These are phyloP conservation scores for Solanum neorickii DNA, from an alignment of 257 asterid genomes.

Conservation along the genomic window DNA sequence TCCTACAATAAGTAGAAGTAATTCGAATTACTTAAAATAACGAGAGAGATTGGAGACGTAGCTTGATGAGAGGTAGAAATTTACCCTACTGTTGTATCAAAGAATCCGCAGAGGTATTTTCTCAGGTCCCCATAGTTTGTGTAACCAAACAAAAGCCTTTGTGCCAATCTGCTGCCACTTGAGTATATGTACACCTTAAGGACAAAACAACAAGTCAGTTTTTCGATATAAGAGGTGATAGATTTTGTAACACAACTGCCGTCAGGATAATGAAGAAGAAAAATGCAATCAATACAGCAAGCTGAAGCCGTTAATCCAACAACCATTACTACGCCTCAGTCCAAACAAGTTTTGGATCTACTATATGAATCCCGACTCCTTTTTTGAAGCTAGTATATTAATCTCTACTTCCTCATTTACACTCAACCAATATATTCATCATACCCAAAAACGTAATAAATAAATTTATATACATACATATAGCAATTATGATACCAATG, in stretches of 20 bases:
- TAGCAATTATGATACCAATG: neutral
- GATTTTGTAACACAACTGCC: neutral
- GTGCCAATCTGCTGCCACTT: constrained; percentile 99
- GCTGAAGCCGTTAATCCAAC: neutral
- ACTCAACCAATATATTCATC: neutral
- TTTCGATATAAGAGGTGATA: neutral
- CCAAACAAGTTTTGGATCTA: neutral
- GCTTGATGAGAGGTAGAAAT: neutral
- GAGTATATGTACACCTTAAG: constrained; percentile 87
- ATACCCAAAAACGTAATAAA: neutral
- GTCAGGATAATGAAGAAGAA: neutral
- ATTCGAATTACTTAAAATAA: neutral
- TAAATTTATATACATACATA: neutral
- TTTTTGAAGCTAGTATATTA: neutral
- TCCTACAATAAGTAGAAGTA: constrained; percentile 29
- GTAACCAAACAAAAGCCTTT: constrained; percentile 80
- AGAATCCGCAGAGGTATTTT: constrained; percentile 70
- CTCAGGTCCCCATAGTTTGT: constrained; percentile 81
- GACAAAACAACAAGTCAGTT: neutral
- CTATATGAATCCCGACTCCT: neutral
- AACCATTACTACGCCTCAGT: neutral
- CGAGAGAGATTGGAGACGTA: neutral
- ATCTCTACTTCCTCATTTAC: neutral
- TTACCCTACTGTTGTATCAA: constrained; percentile 92
- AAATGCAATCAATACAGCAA: neutral